A percentile compares a stretch with the other conserved stretches of the same genome.
Evolutionary conservation across 805 yeast genomes (phyloP).

Genomic region (Saturnispora halmiae): DNA sequence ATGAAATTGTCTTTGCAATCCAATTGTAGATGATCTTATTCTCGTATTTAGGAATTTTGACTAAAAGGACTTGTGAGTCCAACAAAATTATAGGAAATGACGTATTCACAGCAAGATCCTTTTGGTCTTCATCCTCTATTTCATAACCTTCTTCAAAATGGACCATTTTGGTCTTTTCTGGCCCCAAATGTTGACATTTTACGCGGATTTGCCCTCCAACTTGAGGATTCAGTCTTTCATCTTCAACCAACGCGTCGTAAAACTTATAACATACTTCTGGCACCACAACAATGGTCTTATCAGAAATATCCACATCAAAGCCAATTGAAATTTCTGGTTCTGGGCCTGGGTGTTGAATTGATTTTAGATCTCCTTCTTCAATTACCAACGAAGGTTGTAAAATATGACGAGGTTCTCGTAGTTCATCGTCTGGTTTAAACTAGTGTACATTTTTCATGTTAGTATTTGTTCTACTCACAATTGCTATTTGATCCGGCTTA

Average conservation of each 20-base stretch:
- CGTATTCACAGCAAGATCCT: neutral
- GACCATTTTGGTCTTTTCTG: neutral
- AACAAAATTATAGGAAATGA: neutral
- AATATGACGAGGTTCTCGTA: neutral
- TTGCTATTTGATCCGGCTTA: no score
- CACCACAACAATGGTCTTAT: neutral
- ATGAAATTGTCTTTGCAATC: constrained; percentile 11
- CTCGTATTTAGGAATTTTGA: constrained; percentile 19
- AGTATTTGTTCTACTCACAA: neutral
- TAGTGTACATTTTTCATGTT: neutral
- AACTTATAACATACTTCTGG: constrained; percentile 38
- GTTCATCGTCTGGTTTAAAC: neutral
- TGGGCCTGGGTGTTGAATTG: neutral
- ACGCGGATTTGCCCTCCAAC: neutral
- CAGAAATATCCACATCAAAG: neutral
- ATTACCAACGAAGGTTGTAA: neutral
- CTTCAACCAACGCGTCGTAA: constrained; percentile 24
- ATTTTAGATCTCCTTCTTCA: neutral
- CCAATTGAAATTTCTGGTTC: neutral
- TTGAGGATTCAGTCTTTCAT: neutral
- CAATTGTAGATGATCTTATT: constrained; percentile 22
- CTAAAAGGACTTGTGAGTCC: constrained; percentile 9
- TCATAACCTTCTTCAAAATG: neutral
- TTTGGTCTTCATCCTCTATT: neutral
- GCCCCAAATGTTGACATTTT: neutral